phyloP scores from a whole-genome alignment of 495 filamentous ascomycete genomes.

The Pyrenula aspistea region DNA sequence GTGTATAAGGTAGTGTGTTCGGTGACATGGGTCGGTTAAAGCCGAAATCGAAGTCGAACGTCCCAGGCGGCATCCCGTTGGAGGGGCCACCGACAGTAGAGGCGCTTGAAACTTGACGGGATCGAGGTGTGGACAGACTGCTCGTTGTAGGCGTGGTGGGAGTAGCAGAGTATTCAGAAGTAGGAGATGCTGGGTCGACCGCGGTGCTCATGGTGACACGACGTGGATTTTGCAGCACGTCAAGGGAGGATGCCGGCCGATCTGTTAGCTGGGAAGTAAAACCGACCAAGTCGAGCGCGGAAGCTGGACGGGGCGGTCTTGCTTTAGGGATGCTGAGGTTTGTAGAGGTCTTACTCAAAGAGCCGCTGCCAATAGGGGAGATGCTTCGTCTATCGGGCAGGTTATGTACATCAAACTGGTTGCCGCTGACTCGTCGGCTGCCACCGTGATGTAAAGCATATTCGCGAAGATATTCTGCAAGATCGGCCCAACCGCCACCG shows the following conservation, averaged over 20 bases:
- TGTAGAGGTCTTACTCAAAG: neutral
- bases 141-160: neutral
- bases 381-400: slow-evolving; percentile 2
- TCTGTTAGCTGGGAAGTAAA: neutral
- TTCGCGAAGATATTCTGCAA: slow-evolving; percentile 88
- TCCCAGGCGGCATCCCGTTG: neutral
- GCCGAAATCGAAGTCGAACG: neutral
- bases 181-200: neutral
- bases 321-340: neutral
- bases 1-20: neutral
- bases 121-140: neutral
- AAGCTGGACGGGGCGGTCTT: neutral
- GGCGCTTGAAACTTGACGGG: neutral
- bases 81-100: neutral
- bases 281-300: neutral
- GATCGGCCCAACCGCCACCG: slow-evolving; percentile 90
- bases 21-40: neutral
- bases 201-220: neutral
- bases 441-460: slow-evolving; percentile 78
- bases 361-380: neutral
- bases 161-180: neutral
- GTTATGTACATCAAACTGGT: slow-evolving; percentile 10
- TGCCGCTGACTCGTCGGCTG: slow-evolving; percentile 18
- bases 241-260: neutral
- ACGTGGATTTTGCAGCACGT: neutral